Evolutionary conservation across 345 rosid species (phyloP).

Genomic region (Hibiscus trionum): DNA sequence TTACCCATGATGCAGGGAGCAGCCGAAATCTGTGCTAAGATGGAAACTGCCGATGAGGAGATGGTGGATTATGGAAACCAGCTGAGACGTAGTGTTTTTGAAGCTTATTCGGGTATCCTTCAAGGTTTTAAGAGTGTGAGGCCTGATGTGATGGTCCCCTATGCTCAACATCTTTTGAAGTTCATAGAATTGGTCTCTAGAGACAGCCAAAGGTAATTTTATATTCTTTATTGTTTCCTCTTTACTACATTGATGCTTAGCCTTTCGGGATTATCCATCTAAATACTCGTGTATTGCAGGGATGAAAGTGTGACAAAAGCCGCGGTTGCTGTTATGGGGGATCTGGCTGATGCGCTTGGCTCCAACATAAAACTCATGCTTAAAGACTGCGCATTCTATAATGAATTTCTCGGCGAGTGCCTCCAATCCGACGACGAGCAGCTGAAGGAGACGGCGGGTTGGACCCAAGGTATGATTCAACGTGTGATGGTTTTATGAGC

Average conservation of each 20-base stretch:
- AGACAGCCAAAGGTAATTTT: constrained; percentile 51
- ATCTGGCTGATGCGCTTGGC: constrained; percentile 86
- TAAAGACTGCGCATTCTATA: constrained; percentile 48
- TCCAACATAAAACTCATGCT: constrained; percentile 52
- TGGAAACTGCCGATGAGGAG: constrained; percentile 67
- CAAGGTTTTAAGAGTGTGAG: constrained; percentile 83
- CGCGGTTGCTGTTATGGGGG: constrained; percentile 91
- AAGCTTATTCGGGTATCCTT: constrained; percentile 89
- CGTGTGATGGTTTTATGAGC: constrained; percentile 59
- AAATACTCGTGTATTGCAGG: constrained; percentile 29
- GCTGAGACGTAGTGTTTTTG: constrained; percentile 79
- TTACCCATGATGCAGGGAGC: constrained; percentile 82
- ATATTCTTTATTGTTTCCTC: neutral
- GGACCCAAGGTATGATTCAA: constrained; percentile 85
- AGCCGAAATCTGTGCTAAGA: constrained; percentile 64
- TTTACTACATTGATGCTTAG: neutral
- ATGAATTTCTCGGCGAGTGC: constrained; percentile 63
- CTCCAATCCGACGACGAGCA: constrained; percentile 76
- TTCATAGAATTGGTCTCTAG: constrained; percentile 69
- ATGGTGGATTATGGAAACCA: constrained; percentile 76
- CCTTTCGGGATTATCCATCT: neutral
- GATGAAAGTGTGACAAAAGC: constrained; percentile 87
- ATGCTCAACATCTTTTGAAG: constrained; percentile 74
- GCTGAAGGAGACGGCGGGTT: constrained; percentile 74
- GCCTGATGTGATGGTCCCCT: constrained; percentile 76